Conservation (phyloP, 768 basidiomycete species). For the Ramaria sp. region DNA sequence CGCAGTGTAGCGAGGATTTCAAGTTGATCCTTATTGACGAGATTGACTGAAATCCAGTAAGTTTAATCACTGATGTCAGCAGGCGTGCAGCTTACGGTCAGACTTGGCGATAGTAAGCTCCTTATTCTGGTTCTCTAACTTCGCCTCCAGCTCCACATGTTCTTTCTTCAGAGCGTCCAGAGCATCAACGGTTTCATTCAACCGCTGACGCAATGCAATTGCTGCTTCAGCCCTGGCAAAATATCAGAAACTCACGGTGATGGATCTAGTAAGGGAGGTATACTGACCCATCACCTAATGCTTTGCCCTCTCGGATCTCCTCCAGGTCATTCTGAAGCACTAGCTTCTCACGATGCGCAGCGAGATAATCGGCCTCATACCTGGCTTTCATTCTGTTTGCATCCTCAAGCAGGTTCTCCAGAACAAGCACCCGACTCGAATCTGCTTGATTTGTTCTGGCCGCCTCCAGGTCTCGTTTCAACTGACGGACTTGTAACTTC, state of each 20-base stretch:
- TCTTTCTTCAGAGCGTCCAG: conserved; percentile 60
- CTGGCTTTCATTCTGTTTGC: conserved; percentile 83
- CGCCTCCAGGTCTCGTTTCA: conserved; percentile 72
- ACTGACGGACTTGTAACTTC: conserved; percentile 74
- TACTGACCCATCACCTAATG: conserved; percentile 68
- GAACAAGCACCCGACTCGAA: conserved; percentile 64
- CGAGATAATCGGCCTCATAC: conserved; percentile 82
- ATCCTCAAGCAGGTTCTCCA: conserved; percentile 87
- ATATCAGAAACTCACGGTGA: background rate
- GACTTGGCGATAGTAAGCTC: conserved; percentile 80
- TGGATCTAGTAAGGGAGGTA: background rate
- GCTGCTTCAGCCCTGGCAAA: conserved; percentile 64
- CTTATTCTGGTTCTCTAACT: conserved; percentile 46
- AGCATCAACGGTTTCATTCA: conserved; percentile 82
- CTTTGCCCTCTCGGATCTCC: conserved; percentile 81
- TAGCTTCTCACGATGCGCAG: conserved; percentile 74
- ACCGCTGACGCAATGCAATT: conserved; percentile 75
- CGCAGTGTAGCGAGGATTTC: conserved; percentile 80
- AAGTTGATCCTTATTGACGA: conserved; percentile 89
- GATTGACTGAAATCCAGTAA: conserved; percentile 46
- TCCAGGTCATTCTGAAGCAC: conserved; percentile 74
- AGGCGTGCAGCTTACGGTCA: conserved; percentile 41
- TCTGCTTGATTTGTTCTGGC: conserved; percentile 68
- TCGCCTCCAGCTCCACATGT: conserved; percentile 62
- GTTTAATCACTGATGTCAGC: background rate